Base-by-base conservation (phyloP, 2,329 filamentous ascomycete genomes). In the Plectosphaerella cucumerina region DNA sequence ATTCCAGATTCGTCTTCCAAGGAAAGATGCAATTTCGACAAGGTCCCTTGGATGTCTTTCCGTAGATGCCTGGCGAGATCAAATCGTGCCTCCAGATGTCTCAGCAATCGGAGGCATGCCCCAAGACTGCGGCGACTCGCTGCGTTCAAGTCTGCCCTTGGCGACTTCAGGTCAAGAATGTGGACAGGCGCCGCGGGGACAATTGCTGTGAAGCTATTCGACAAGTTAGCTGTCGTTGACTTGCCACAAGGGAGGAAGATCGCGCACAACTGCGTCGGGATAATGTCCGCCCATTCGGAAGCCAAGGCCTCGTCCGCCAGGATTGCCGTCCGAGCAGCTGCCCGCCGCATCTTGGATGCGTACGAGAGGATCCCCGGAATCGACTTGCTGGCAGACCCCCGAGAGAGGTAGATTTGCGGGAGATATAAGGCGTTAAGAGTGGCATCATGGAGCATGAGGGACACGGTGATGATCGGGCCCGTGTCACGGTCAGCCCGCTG, bases 181-280 rank as follows among this genome's bases (percentile, higher is more conserved):
- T 49, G 47, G 15, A 49, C 47, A 17, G 47, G 47, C 9, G 42
- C 20, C 26, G 47, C 41, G 15, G 47, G 42, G 15, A 49, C 31
- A 15, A 49, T 23, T 22, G 47, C 47, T 6, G 47, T 49, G 47
- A 49, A 49, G 23, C 47, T 49, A n/a, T 9, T 15, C 21, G 14
- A 15, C 6, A 39, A 9, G 20, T 21, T 37, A 23, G 35, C 35
- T 31, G 21, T 21, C 15, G 14, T 23, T 18, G 21, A 17, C 33
- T 11, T 6, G 33, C 4, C 37, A 3, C 31, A 37, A 17, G 33
- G 12, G 4, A 18, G 20, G 46, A 41, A 31, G 6, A 17, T 8
- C 20, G 33, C 47, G 17, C 33, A 49, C 47, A 49, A 49, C 10
- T 49, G 47, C 4, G 47, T 49, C 12, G 47, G 47, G n/a, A 49